Conservation (phyloP, 1,139 yeast species). For the Eremothecium cymbalariae region DNA sequence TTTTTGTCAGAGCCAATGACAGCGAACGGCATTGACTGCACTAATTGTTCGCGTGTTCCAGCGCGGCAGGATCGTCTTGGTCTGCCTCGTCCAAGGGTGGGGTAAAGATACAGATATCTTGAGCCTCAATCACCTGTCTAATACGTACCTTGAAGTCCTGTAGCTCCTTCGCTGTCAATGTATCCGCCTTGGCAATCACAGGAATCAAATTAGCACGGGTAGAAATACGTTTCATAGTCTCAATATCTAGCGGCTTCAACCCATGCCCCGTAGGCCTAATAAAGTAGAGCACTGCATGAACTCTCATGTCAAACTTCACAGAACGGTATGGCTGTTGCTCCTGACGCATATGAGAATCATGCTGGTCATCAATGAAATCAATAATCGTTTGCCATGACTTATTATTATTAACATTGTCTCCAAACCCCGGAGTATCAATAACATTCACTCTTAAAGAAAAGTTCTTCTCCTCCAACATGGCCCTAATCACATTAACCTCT, state of each 20-base stretch:
- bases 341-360: conserved; percentile 88
- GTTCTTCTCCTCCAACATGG: conserved; percentile 86
- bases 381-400: conserved; percentile 92
- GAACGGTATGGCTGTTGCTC: conserved; percentile 86
- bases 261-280: conserved; percentile 96
- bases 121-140: conserved; percentile 87
- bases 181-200: conserved; percentile 90
- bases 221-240: conserved; percentile 80
- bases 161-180: conserved; percentile 77
- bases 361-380: conserved; percentile 95
- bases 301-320: conserved; percentile 72
- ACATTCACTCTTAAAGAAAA: conserved; percentile 79
- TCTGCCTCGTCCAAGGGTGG: conserved; percentile 64
- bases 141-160: conserved; percentile 74
- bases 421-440: conserved; percentile 97
- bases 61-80: conserved; percentile 51
- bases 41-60: conserved; percentile 74
- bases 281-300: conserved; percentile 91
- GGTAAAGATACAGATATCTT: conserved; percentile 80
- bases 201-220: conserved; percentile 92
- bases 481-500: conserved; percentile 83
- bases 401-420: conserved; percentile 88
- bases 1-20: conserved; percentile 87
- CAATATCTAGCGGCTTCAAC: conserved; percentile 88
- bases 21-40: conserved; percentile 91